These are phyloP conservation scores for Russula sp. DNA, from an alignment of 768 basidiomycete genomes.

Conservation along the genomic window DNA sequence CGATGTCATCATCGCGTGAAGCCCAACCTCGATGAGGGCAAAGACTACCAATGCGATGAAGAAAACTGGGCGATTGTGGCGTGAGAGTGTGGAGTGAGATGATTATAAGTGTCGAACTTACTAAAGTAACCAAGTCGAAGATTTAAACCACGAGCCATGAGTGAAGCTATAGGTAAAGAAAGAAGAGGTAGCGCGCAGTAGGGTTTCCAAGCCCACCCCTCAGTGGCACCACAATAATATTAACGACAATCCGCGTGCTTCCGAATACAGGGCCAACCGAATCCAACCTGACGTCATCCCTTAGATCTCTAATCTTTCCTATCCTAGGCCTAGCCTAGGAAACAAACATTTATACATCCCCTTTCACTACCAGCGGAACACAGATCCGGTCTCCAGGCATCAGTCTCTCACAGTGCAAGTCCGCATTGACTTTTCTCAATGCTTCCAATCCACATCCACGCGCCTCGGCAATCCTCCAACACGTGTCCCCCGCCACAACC, in stretches of 20 bases:
- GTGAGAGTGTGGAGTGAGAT: not conserved
- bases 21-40: slow-evolving; percentile 21
- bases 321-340: not conserved
- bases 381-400: slow-evolving; percentile 22
- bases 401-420: slow-evolving; percentile 19
- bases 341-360: not conserved
- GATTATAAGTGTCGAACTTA: not conserved
- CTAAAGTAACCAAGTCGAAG: slow-evolving; percentile 19
- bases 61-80: slow-evolving; percentile 7
- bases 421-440: slow-evolving; percentile 13
- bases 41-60: slow-evolving; percentile 14
- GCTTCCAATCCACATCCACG: slow-evolving; percentile 22
- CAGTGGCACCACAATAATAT: not conserved
- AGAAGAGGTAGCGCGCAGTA: not conserved
- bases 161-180: not conserved
- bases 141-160: slow-evolving; percentile 7
- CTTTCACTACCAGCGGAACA: slow-evolving; percentile 5
- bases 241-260: not conserved
- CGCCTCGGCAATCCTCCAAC: slow-evolving; percentile 23
- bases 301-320: not conserved
- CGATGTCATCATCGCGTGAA: not conserved
- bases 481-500: slow-evolving; percentile 24
- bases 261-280: not conserved
- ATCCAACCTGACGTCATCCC: slow-evolving; percentile 6
- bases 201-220: not conserved